phyloP scores from a whole-genome alignment of 2,329 filamentous ascomycete genomes.

The Fusarium fracticaudum region DNA sequence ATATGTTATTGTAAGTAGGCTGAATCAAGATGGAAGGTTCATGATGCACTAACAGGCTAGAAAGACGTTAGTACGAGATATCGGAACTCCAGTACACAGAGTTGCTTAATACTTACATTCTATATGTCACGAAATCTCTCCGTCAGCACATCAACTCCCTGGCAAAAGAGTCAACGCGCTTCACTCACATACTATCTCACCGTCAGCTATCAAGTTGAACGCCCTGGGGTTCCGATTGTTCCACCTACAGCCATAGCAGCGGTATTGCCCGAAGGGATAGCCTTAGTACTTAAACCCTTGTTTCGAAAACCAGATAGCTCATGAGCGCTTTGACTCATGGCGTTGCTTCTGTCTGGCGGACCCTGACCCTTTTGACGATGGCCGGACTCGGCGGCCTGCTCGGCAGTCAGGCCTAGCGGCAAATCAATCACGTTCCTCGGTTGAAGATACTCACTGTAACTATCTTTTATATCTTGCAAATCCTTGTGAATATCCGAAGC shows the following conservation, averaged over 20 bases:
- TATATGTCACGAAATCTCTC: background rate
- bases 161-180: too few species aligned
- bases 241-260: background rate
- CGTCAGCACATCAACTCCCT: background rate
- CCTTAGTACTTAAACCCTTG: background rate
- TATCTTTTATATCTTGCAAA: background rate
- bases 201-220: background rate
- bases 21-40: background rate
- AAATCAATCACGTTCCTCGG: background rate
- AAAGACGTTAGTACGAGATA: background rate
- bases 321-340: background rate
- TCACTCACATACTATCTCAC: background rate
- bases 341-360: background rate
- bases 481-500: background rate
- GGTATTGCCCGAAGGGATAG: background rate
- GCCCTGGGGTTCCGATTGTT: background rate
- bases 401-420: background rate
- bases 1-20: background rate
- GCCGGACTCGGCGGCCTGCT: background rate
- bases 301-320: background rate
- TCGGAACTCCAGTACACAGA: accelerated
- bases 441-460: background rate
- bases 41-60: background rate
- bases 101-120: background rate
- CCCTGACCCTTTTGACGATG: background rate